Base-by-base conservation (phyloP, 1,139 yeast species). In the Lodderomyces orthopsilosis region DNA sequence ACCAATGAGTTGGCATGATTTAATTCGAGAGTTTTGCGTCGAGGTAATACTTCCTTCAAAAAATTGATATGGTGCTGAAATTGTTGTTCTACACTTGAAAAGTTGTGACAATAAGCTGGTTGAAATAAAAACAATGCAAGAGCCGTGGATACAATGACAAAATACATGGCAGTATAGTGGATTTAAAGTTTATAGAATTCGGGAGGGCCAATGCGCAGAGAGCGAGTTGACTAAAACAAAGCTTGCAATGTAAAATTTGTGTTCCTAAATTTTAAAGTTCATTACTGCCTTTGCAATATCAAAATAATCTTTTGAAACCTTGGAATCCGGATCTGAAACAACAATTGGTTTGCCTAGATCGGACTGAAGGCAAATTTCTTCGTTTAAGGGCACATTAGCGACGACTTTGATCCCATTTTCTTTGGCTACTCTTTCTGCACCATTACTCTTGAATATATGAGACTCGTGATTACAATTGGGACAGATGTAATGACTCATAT, bases 401-500 rank as follows among this genome's bases (percentile, higher is more conserved):
- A 88, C 59, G 0, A 83, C 64, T 1, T 70, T 74, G 19, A 85
- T 57, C 1, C 72, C 69, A 39, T 74, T 66, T 37, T 67, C 69
- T 37, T 68, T 58, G 0, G 93, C 90, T 51, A 81, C 85, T 42
- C 68, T 66, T 4, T 63, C 53, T 0, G 84, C 88, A 1, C 90
- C 91, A 27, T 79, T 83, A 10, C 70, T 61, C 0, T 93, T 95
- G 64, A 88, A 88, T 1, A 88, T 75, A 54, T 85, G 94, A 3
- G 86, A 72, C 51, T 82, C 83, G 52, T 85, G 91, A 41, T 70
- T 61, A 55, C 95, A 86, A 49, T 83, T 79, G 1, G 95, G 90
- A 57, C 96, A 88, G 2, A 79, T 58, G 56, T 73, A 87, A 51
- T 77, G 75, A 52, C 94, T 83, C 96, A 88, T 88, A 56, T 88